Evolutionary conservation across 1,139 yeast species (phyloP).

Genomic region (Zygosaccharomyces sapae): DNA sequence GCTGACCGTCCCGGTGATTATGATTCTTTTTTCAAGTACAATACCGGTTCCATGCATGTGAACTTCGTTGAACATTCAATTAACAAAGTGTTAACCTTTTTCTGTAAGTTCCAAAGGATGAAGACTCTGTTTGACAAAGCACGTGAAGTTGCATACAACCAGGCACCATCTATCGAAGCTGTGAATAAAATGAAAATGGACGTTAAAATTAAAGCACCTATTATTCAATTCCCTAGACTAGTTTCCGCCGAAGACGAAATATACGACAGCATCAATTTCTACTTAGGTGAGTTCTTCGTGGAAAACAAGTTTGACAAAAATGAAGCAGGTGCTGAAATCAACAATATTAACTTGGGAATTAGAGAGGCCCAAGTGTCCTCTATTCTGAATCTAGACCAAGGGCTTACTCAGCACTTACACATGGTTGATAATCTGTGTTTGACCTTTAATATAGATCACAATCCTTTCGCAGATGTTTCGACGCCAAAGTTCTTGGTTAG

Average conservation of each 20-base stretch:
- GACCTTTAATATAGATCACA: constrained; percentile 55
- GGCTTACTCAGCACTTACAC: constrained; percentile 50
- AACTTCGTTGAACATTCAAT: constrained; percentile 81
- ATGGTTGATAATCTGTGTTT: constrained; percentile 71
- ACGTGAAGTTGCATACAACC: constrained; percentile 74
- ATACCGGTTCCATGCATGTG: constrained; percentile 68
- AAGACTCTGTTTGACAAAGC: constrained; percentile 83
- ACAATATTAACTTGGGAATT: constrained; percentile 63
- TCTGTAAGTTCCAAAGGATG: constrained; percentile 78
- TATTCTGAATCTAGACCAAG: constrained; percentile 47
- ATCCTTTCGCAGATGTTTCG: constrained; percentile 41
- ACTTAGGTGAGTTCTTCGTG: constrained; percentile 80
- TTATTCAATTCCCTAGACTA: constrained; percentile 68
- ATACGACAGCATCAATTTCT: constrained; percentile 63
- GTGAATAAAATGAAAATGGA: constrained; percentile 63
- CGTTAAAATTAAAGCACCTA: constrained; percentile 73
- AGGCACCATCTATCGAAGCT: constrained; percentile 39
- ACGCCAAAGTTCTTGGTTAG: constrained; percentile 51
- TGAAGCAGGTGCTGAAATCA: constrained; percentile 38
- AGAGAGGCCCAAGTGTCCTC: constrained; percentile 67
- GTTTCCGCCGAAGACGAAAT: constrained; percentile 41
- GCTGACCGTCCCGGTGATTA: constrained; percentile 46
- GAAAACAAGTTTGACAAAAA: constrained; percentile 51
- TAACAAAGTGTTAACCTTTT: constrained; percentile 58
- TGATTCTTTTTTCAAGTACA: constrained; percentile 60